Base-by-base conservation (phyloP, 306 rosid species). In the Fragaria ananassa region DNA sequence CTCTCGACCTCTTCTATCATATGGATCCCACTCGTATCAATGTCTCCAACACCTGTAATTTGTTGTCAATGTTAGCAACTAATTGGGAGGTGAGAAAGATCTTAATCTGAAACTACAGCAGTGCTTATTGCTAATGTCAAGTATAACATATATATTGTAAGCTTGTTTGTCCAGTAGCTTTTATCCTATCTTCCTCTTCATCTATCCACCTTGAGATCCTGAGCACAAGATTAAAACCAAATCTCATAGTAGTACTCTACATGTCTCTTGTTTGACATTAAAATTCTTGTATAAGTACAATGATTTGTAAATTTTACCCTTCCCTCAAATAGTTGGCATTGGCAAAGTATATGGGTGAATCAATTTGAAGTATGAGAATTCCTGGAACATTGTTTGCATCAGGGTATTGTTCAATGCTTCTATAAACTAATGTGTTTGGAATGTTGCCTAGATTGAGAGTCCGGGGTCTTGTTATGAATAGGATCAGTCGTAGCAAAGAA, bases 1-100 rank as follows among this genome's bases (percentile, higher is more conserved):
- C 71, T 86, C 37, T 80, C 75, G 49, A 75, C 29, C 76, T 82
- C 89, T 70, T 77, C 76, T 35, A 86, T 85, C 84, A 82, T 77
- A 74, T 72, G 80, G 61, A 80, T 86, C 62, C 89, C 89, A 37
- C 89, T 82, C 4, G 89, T 80, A 31, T 86, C 89, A 13, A 86
- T 86, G 81, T 85, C 71, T 44, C 89, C 83, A 5, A 77, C 89
- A 6, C 80, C 89, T 86, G 86, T 42, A 37, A 47, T 79, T 64
- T 9, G 46, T 29, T 31, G 42, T 27, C 1, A 42, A 54, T 23
- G 65, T 61, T 31, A 65, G 56, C 51, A 70, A 34, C 35, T 9
- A n/a, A 54, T 54, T 54, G 10, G 3, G 10, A 21, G 50, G 18
- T 8, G 49, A 0, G 39, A 19, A 18, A 42, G 18, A 18, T 42